These are phyloP conservation scores for Gyromitra esculenta DNA, from an alignment of 2,329 filamentous ascomycete genomes.

Conservation along the genomic window DNA sequence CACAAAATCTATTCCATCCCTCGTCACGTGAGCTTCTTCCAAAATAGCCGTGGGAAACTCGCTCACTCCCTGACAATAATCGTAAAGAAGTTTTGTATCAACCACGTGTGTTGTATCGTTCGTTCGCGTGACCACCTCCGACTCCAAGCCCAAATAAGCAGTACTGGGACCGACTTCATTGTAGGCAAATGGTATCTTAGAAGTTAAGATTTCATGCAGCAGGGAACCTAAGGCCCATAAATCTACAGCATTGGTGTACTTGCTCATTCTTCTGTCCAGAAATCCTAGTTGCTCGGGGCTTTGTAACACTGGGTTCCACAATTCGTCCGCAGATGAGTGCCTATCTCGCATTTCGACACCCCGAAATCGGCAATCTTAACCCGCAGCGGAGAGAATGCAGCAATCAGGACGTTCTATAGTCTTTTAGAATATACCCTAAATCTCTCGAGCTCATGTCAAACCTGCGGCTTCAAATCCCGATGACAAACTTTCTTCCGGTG, in stretches of 20 bases:
- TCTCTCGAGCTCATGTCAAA: not conserved
- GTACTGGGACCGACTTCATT: not conserved
- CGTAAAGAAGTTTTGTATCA: not conserved
- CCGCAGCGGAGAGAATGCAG: slow-evolving; percentile 1
- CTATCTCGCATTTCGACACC: not conserved
- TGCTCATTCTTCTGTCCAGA: not conserved
- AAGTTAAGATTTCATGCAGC: slow-evolving; percentile 16
- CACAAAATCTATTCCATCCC: not conserved
- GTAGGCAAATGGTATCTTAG: not conserved
- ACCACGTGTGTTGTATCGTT: not conserved
- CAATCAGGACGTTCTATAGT: slow-evolving; percentile 5
- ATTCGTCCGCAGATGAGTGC: not conserved
- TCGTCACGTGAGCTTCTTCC: not conserved
- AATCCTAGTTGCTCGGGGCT: not conserved
- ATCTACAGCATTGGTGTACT: slow-evolving; percentile 4
- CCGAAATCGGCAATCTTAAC: slow-evolving; percentile 23
- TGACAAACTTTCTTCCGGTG: slow-evolving; percentile 4
- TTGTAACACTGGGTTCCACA: not conserved
- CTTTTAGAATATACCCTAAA: not conserved
- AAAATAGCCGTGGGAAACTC: not conserved
- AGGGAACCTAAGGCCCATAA: slow-evolving; percentile 11
- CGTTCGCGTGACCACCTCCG: not conserved
- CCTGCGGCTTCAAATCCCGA: slow-evolving; percentile 17
- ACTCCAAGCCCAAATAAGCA: not conserved
- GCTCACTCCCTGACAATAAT: not conserved